A percentile compares a stretch with the other conserved stretches of the same genome.
These are phyloP conservation scores for Brasilioporus rufonigricans DNA, from an alignment of 768 basidiomycete genomes.

Conservation along the genomic window DNA sequence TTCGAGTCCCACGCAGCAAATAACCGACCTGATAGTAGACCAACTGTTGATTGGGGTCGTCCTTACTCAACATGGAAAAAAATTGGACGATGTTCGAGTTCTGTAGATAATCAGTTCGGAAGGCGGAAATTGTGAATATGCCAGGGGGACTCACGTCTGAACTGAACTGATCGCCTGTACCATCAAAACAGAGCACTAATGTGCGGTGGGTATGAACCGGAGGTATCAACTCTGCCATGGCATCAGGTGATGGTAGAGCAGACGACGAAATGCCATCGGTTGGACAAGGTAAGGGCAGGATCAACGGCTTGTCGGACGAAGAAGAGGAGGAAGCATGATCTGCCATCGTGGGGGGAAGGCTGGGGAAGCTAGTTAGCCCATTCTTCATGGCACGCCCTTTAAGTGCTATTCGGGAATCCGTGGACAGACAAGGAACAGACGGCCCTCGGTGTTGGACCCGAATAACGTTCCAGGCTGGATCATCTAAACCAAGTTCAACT, in stretches of 20 bases:
- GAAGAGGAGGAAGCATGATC: not conserved
- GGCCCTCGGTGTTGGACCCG: constrained; percentile 16
- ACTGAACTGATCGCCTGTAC: constrained; percentile 62
- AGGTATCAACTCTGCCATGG: constrained; percentile 41
- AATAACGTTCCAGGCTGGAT: constrained; percentile 7
- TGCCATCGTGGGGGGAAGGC: constrained; percentile 17
- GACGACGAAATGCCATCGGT: not conserved
- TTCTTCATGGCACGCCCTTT: not conserved
- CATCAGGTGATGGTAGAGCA: not conserved
- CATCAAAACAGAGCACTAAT: constrained; percentile 69
- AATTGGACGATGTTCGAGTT: constrained; percentile 74
- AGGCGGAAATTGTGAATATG: not conserved
- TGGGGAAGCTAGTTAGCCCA: not conserved
- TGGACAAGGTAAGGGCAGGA: constrained; percentile 8
- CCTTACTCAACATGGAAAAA: constrained; percentile 69
- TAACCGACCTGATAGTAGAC: constrained; percentile 68
- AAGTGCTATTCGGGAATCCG: not conserved
- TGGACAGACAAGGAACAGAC: constrained; percentile 9
- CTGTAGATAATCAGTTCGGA: constrained; percentile 30
- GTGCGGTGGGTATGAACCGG: constrained; percentile 47
- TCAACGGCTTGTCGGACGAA: constrained; percentile 1
- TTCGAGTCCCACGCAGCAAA: not conserved
- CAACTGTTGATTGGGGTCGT: constrained; percentile 56
- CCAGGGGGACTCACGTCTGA: constrained; percentile 46
- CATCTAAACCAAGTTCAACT: no score